phyloP scores from a whole-genome alignment of 148 eudicot genomes.

The Fagopyrum homotropicum region DNA sequence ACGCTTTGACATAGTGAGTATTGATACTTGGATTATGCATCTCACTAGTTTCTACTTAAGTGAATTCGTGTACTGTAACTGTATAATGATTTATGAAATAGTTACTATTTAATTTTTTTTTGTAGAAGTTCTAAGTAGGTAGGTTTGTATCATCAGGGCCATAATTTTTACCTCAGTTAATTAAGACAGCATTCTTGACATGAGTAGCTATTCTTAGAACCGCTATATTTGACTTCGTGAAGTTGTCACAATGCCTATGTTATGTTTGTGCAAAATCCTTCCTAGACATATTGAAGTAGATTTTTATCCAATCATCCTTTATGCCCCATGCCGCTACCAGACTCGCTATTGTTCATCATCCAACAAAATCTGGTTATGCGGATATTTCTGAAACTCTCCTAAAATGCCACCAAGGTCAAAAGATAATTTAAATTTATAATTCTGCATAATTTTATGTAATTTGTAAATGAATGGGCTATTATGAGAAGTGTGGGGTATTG shows the following conservation, averaged over 20 bases:
- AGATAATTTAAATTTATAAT: not conserved
- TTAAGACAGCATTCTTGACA: not conserved
- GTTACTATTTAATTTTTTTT: not conserved
- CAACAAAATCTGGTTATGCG: not conserved
- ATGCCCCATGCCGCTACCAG: not conserved
- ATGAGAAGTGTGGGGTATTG: not conserved
- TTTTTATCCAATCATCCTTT: not conserved
- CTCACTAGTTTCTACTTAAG: not conserved
- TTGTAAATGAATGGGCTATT: not conserved
- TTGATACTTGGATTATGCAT: not conserved
- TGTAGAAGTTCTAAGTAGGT: not conserved
- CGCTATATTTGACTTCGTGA: not conserved
- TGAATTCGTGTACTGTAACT: too few species aligned
- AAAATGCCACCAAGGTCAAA: not conserved
- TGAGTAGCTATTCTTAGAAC: not conserved
- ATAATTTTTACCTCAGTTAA: not conserved
- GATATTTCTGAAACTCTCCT: not conserved
- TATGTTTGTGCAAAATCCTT: not conserved
- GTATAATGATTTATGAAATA: not conserved
- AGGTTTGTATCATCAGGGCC: not conserved
- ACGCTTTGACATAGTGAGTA: slow-evolving; percentile 94
- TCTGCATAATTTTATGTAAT: not conserved
- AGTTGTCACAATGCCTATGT: not conserved
- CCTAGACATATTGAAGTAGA: not conserved
- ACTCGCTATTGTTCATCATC: not conserved